phyloP scores from a whole-genome alignment of 108 stramenopile species.

The Mayamaea pseudoterrestris region DNA sequence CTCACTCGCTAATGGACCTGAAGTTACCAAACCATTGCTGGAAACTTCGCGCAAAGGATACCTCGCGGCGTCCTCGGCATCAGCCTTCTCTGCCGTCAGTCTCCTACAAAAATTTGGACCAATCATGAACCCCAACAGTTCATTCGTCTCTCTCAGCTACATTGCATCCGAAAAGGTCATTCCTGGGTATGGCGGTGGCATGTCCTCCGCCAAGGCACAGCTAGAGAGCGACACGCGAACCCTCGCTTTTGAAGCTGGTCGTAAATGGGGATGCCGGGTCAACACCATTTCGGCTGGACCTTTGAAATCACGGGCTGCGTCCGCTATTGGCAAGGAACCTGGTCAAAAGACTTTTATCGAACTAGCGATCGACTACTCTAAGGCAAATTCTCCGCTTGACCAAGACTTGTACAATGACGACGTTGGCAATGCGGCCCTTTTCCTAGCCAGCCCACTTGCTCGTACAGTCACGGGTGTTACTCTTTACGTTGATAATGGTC shows the following conservation, averaged over 20 bases:
- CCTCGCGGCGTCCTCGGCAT: conserved; percentile 92
- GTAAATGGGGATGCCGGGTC: conserved; percentile 88
- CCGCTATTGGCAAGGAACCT: conserved; percentile 85
- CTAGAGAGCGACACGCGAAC: conserved; percentile 93
- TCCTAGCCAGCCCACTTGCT: conserved; percentile 84
- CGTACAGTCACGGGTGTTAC: conserved; percentile 89
- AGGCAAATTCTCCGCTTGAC: conserved; percentile 89
- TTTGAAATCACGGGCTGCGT: conserved; percentile 91
- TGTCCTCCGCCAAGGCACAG: conserved; percentile 96
- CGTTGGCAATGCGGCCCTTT: conserved; percentile 87
- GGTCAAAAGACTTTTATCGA: conserved; percentile 96
- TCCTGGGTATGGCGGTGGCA: conserved; percentile 97
- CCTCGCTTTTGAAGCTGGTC: conserved; percentile 93
- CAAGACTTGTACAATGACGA: conserved; percentile 97
- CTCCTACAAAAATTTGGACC: conserved; percentile 93
- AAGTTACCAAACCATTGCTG: conserved; percentile 95
- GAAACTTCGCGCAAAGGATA: conserved; percentile 70
- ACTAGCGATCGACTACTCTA: conserved; percentile 95
- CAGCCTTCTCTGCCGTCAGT: conserved; percentile 93
- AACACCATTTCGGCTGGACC: conserved; percentile 98
- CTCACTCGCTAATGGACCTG: conserved; percentile 97
- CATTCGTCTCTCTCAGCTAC: conserved; percentile 92
- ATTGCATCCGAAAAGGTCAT: conserved; percentile 98
- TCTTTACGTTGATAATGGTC: conserved; percentile 86
- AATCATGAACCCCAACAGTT: conserved; percentile 90